phyloP scores from a whole-genome alignment of 768 basidiomycete genomes.

The Tricholomella constricta region DNA sequence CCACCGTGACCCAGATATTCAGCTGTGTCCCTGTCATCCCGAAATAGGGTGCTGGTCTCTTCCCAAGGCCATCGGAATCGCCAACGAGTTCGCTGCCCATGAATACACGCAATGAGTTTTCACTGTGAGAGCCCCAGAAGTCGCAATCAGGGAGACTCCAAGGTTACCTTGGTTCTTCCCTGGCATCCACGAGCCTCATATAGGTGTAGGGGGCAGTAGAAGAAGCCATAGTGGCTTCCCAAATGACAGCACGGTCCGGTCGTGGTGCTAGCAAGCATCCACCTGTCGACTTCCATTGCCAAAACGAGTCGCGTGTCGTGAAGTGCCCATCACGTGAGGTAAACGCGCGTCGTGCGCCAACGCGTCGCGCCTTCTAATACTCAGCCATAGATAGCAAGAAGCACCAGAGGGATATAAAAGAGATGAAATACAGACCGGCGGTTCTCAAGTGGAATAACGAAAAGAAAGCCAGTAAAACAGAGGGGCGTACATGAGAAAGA shows the following conservation, averaged over 20 bases:
- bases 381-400: too few species aligned
- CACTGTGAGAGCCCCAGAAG: conserved; percentile 3
- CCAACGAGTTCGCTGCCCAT: conserved; percentile 12
- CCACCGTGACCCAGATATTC: conserved; percentile 49
- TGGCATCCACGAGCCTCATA: conserved; percentile 19
- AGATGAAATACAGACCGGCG: too few species aligned
- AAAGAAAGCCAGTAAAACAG: too few species aligned
- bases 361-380: too few species aligned
- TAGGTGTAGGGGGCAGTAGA: conserved; percentile 20
- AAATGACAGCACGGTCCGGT: neutral
- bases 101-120: neutral
- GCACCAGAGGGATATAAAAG: too few species aligned
- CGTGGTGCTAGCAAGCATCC: too few species aligned
- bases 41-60: conserved; percentile 36
- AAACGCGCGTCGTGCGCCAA: too few species aligned
- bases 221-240: conserved; percentile 10
- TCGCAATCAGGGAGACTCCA: neutral
- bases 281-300: too few species aligned
- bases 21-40: conserved; percentile 46
- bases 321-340: too few species aligned
- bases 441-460: too few species aligned
- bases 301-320: too few species aligned
- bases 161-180: conserved; percentile 11
- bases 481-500: too few species aligned
- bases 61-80: neutral